These are phyloP conservation scores for Zalaria obscura DNA, from an alignment of 2,329 filamentous ascomycete genomes.

Conservation along the genomic window DNA sequence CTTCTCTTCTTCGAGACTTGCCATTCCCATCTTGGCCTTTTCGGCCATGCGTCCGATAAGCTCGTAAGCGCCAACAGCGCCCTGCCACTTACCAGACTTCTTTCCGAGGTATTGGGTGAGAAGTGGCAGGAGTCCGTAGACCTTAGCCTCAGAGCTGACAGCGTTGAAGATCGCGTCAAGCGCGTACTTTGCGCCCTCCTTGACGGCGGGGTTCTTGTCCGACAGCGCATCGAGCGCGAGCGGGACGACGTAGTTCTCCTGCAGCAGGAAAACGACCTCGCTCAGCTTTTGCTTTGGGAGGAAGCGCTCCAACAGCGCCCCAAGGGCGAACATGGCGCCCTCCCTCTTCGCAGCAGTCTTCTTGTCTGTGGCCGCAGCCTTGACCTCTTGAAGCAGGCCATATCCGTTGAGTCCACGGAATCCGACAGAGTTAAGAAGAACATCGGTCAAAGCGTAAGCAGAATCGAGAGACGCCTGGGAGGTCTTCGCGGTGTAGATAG, in stretches of 20 bases:
- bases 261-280: constrained; percentile 70
- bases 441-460: constrained; percentile 49
- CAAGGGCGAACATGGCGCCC: constrained; percentile 86
- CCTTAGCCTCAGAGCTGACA: constrained; percentile 68
- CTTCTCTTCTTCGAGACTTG: constrained; percentile 68
- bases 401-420: constrained; percentile 48
- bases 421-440: constrained; percentile 51
- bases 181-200: constrained; percentile 86
- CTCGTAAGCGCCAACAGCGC: constrained; percentile 72
- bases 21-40: constrained; percentile 76
- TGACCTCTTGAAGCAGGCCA: constrained; percentile 47
- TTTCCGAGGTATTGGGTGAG: constrained; percentile 65
- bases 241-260: constrained; percentile 59
- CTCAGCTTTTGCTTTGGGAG: constrained; percentile 61
- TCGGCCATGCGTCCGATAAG: constrained; percentile 87
- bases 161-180: constrained; percentile 75
- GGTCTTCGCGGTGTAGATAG: constrained; percentile 35
- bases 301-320: constrained; percentile 84
- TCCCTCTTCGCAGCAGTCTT: constrained; percentile 78
- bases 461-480: constrained; percentile 46
- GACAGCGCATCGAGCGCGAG: constrained; percentile 71
- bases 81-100: constrained; percentile 92
- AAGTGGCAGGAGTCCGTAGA: constrained; percentile 66
- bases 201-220: constrained; percentile 80
- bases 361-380: constrained; percentile 80